Conservation (phyloP, 139 green algal species). For the Chlamydomonas asymmetrica region DNA sequence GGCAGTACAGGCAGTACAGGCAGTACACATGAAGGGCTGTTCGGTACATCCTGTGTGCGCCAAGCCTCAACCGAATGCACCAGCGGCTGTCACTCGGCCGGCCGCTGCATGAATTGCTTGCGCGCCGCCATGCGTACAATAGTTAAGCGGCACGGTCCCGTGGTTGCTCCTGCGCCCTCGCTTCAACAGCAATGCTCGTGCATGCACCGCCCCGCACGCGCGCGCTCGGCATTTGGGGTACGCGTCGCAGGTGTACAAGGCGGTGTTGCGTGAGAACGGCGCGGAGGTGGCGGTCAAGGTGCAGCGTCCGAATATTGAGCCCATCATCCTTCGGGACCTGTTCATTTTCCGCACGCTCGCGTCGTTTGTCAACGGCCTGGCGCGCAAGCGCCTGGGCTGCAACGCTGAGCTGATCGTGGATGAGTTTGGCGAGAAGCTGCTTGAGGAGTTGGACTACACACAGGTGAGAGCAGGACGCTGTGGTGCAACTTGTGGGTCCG, state of each 20-base stretch:
- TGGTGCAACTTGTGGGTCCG: background rate
- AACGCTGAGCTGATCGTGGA: constrained; percentile 98
- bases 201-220: background rate
- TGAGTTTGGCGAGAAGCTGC: constrained; percentile 99
- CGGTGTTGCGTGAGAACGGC: constrained; percentile 81
- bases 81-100: too few species aligned
- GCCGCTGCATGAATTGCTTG: too few species aligned
- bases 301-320: constrained; percentile 91
- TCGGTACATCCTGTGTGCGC: too few species aligned
- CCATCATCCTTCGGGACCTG: constrained; percentile 92
- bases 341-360: constrained; percentile 89
- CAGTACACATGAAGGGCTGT: too few species aligned
- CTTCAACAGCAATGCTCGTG: too few species aligned
- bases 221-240: background rate
- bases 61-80: background rate
- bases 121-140: too few species aligned
- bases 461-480: constrained; percentile 40
- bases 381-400: constrained; percentile 83
- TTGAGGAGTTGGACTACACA: constrained; percentile 98
- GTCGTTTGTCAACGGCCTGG: constrained; percentile 69
- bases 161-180: too few species aligned
- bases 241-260: constrained; percentile 82
- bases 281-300: constrained; percentile 97
- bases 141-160: too few species aligned
- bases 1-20: too few species aligned